A percentile compares a stretch with the other conserved stretches of the same genome.
Evolutionary conservation across 73 alveolate genomes (phyloP).

Genomic region (Paramecium octaurelia): DNA sequence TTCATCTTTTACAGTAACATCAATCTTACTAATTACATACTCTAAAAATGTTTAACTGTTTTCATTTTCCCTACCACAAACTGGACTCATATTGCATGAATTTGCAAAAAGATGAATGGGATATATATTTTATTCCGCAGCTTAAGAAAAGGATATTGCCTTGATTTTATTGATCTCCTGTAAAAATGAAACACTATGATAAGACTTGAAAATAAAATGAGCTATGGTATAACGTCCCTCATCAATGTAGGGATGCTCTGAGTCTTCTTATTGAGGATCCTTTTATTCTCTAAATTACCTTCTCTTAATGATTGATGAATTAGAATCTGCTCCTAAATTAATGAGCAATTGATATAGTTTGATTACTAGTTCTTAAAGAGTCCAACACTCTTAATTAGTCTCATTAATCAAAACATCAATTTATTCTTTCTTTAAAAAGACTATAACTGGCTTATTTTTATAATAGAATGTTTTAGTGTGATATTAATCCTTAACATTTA

Average conservation of each 20-base stretch:
- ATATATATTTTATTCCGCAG: not conserved
- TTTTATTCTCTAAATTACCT: not conserved
- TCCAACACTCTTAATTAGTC: not conserved
- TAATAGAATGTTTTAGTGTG: not conserved
- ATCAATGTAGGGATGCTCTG: not conserved
- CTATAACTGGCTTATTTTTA: not conserved
- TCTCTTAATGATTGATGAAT: not conserved
- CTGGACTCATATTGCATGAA: not conserved
- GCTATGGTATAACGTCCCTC: not conserved
- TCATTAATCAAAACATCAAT: not conserved
- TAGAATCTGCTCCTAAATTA: not conserved
- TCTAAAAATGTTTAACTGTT: not conserved
- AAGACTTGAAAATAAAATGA: not conserved
- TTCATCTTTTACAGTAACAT: constrained; percentile 53
- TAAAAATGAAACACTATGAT: not conserved
- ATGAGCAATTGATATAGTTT: not conserved
- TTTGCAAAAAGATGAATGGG: not conserved
- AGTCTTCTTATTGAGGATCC: not conserved
- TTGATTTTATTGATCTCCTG: not conserved
- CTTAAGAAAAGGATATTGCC: not conserved
- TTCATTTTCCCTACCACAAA: constrained; percentile 10
- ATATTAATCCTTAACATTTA: not conserved
- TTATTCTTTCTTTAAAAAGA: not conserved
- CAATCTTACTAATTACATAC: constrained; percentile 55
- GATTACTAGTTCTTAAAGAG: not conserved